Conservation (phyloP, 2,329 filamentous ascomycete species). For the Venturia pyrina region DNA sequence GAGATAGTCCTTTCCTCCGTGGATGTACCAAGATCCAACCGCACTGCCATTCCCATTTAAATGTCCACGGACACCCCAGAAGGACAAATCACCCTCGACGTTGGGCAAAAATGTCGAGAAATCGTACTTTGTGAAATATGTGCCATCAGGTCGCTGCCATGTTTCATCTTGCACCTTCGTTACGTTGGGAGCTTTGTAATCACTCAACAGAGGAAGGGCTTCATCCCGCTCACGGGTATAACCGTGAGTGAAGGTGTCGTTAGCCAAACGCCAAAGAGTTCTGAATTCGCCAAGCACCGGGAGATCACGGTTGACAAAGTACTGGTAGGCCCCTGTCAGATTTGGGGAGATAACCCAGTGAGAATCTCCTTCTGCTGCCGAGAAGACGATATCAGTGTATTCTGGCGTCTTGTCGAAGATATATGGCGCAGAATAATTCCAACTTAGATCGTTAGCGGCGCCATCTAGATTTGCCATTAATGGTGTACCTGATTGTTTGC, state of each 20-base stretch:
- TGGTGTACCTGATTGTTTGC: conserved; percentile 8
- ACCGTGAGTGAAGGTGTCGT: conserved; percentile 37
- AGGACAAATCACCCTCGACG: conserved; percentile 17
- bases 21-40: conserved; percentile 43
- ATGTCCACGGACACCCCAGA: conserved; percentile 36
- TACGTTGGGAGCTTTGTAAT: conserved; percentile 16
- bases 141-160: conserved; percentile 38
- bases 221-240: conserved; percentile 38
- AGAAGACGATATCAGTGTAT: conserved; percentile 41
- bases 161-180: conserved; percentile 45
- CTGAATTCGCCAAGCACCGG: conserved; percentile 41
- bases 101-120: conserved; percentile 6
- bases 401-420: conserved; percentile 32
- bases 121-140: conserved; percentile 43
- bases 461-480: neutral
- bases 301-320: conserved; percentile 42
- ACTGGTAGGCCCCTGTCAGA: conserved; percentile 45
- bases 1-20: conserved; percentile 34
- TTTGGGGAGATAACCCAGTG: conserved; percentile 43
- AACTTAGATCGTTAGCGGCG: conserved; percentile 32
- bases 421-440: conserved; percentile 32
- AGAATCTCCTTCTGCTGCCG: conserved; percentile 37
- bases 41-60: conserved; percentile 24
- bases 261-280: conserved; percentile 41
- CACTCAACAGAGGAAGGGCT: conserved; percentile 32